Evolutionary conservation across 495 filamentous ascomycete genomes (phyloP).

Genomic region (Poronia punctata): DNA sequence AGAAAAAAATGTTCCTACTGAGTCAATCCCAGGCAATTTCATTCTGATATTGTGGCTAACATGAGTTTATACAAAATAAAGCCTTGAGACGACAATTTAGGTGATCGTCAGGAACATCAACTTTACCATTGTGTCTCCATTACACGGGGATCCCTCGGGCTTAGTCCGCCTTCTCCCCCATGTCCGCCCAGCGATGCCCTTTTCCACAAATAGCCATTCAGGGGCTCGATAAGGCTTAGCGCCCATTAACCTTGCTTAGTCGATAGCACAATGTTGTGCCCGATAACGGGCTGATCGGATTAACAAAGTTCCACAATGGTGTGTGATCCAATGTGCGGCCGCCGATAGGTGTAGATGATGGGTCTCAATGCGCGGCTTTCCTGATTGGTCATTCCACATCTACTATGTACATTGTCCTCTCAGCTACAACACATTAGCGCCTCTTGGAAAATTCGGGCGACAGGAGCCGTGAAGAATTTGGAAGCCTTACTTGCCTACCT

Average conservation of each 20-base stretch:
- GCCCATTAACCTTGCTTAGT: background rate
- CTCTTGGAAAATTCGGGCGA: conserved; percentile 7
- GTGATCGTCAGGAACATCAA: conserved; percentile 4
- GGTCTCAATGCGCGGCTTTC: background rate
- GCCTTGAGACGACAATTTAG: background rate
- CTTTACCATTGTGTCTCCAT: too few species aligned
- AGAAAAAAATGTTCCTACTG: too few species aligned
- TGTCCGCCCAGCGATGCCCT: too few species aligned
- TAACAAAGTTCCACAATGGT: background rate
- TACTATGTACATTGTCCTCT: too few species aligned
- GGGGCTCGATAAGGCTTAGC: conserved; percentile 3
- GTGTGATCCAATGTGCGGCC: background rate
- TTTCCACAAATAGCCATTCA: too few species aligned
- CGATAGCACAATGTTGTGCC: too few species aligned
- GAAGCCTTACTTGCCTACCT: conserved; percentile 6
- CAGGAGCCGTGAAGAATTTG: conserved; percentile 4
- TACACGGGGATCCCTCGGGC: too few species aligned
- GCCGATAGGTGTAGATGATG: conserved; percentile 9
- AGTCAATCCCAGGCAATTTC: background rate
- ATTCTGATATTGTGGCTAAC: too few species aligned
- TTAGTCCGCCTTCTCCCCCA: too few species aligned
- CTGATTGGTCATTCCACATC: conserved; percentile 9
- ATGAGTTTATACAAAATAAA: too few species aligned
- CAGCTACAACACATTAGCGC: conserved; percentile 8
- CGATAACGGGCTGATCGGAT: too few species aligned